These are phyloP conservation scores for Chlamydomonas sphaeroides DNA, from an alignment of 139 green algal species.

Conservation along the genomic window DNA sequence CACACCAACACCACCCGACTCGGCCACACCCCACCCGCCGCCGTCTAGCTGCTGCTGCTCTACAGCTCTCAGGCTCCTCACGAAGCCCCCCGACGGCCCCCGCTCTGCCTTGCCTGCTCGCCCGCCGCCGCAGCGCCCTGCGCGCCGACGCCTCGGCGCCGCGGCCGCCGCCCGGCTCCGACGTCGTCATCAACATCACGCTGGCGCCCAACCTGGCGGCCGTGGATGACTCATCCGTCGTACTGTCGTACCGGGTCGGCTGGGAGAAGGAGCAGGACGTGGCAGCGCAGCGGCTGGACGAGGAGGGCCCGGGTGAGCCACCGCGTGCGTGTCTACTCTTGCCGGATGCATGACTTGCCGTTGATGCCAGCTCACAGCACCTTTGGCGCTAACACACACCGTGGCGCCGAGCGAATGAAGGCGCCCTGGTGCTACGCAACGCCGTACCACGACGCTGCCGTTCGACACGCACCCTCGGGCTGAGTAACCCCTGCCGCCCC, in stretches of 20 bases:
- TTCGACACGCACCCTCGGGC: not conserved
- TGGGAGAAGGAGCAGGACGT: not conserved
- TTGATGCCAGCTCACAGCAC: not conserved
- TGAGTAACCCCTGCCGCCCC: not conserved
- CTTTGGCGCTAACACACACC: too few relatives aligned
- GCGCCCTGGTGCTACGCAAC: too few relatives aligned
- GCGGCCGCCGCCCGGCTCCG: not conserved
- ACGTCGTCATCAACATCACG: not conserved
- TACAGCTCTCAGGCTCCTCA: too few relatives aligned
- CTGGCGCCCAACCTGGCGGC: not conserved
- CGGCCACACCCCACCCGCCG: too few relatives aligned
- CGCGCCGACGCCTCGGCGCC: not conserved
- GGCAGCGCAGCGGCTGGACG: not conserved
- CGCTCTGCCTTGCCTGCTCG: too few relatives aligned
- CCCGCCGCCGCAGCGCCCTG: too few relatives aligned
- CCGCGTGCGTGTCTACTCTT: not conserved
- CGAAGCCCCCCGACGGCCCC: too few relatives aligned
- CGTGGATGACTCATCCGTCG: not conserved
- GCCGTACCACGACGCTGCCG: not conserved
- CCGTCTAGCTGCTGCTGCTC: too few relatives aligned
- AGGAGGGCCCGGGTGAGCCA: not conserved
- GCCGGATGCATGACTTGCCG: not conserved
- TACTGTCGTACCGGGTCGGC: constrained; percentile 1
- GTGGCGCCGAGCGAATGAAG: too few relatives aligned
- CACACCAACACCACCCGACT: too few relatives aligned